Evolutionary conservation across 164 flowering plant species (phyloP), one percentile per base, ranked within the genome.

Genomic region (Macadamia tetraphylla): DNA sequence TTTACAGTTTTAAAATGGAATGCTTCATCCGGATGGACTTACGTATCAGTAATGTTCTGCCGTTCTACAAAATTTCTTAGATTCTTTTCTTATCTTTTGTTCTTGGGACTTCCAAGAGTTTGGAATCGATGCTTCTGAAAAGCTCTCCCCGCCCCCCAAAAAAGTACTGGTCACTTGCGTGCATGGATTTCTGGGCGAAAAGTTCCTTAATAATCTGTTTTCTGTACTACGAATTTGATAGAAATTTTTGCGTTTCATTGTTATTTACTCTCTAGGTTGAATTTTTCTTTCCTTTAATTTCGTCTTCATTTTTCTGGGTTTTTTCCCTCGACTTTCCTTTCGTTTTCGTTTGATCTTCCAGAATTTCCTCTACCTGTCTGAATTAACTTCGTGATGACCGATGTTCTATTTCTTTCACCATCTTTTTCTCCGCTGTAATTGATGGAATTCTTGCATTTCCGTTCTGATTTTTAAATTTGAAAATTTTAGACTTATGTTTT

Each of bases 341-440:
- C 31, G 35, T 46, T 32, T 51, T 35, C 31, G 35, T 46, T 40
- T 52, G 29, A 44, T 14, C 48, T 15, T 51, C 13, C 6, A 44
- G 63, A 59, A 30, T 15, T 18, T 58, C 46, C 35, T 58, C 52
- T 12, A 43, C 66, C 67, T 40, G 67, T 35, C 51, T 18, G 29
- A 3, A 30, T 49, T 2, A 68, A 63, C 64, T 65, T 74, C 64
- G 59, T 60, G 31, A 63, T 49, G 64, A 32, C 63, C 64, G 31
- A 15, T 17, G 46, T 10, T 49, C 32, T 8, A 0, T 70, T 58
- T 58, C 8, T 6, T 46, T 46, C 51, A 3, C 51, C 6, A 4
- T 8, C 3, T 46, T 66, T 67, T 18, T 12, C 29, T 51, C 65
- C 6, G 29, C 60, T 29, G 9, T 7, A 35, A 30, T 61, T 46